Percentiles rank a stretch among this genome's conserved stretches.
These are phyloP conservation scores for Inga oerstediana DNA, from an alignment of 306 rosid genomes.

Conservation along the genomic window DNA sequence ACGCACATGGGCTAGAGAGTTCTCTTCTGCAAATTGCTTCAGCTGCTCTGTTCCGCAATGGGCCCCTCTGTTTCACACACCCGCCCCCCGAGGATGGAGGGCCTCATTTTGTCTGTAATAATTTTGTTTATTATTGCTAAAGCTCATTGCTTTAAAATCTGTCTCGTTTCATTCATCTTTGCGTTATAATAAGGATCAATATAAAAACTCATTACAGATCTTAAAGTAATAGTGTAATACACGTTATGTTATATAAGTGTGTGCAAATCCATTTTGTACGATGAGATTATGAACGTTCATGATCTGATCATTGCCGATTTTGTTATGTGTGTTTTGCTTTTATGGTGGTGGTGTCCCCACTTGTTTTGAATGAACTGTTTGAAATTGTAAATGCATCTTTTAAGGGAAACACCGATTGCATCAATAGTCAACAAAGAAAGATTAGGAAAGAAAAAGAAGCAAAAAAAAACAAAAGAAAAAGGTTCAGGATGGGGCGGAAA, in stretches of 20 bases:
- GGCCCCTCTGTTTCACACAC: slow-evolving; percentile 27
- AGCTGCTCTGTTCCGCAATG: background rate
- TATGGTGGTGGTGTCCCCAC: background rate
- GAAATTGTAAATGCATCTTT: background rate
- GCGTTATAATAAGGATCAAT: background rate
- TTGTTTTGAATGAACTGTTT: background rate
- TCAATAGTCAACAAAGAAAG: background rate
- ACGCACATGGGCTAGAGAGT: slow-evolving; percentile 40
- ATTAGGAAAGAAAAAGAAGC: background rate
- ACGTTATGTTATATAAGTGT: background rate
- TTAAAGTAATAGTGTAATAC: background rate
- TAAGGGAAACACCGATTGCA: background rate
- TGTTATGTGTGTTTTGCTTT: background rate
- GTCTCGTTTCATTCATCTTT: background rate
- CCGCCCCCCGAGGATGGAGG: background rate
- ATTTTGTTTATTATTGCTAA: background rate
- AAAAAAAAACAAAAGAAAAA: background rate
- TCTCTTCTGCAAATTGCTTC: slow-evolving; percentile 12
- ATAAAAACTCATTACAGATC: background rate
- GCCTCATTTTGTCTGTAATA: background rate
- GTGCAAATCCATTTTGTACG: background rate
- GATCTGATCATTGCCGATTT: background rate
- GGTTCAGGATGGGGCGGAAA: background rate
- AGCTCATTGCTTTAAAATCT: background rate
- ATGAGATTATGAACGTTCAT: background rate